Base-by-base conservation (phyloP, 495 filamentous ascomycete species). In the Aspergillus asperescens region DNA sequence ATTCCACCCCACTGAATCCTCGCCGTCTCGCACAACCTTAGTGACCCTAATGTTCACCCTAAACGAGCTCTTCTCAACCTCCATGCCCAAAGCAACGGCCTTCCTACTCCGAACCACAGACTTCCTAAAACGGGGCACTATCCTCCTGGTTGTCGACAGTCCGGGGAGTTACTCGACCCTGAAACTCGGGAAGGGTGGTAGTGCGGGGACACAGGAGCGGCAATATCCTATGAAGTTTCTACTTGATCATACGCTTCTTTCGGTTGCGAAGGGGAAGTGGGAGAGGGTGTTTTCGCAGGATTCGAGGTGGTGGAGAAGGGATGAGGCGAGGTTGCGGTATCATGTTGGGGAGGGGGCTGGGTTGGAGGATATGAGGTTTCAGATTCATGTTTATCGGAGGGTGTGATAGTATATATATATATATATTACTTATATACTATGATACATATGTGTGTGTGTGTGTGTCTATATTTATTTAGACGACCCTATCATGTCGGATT, bases 191-290 rank as follows among this genome's bases (percentile, higher is more conserved):
- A 78, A 74, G 54, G 62, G 13, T 12, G 62, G 51, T 5, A 37
- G 34, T 1, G 5, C 42, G 19, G 34, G 20, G 23, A 40, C 38
- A 19, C 75, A 77, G 40, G 77, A 82, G 54, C 88, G 86, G 54
- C 80, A 75, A 34, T 98, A 96, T 67, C 90, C 90, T 0, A 97
- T 97, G 90, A 83, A 85, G 57, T 96, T 90, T 82, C 74, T 98
- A 13, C 71, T 98, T 8, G 90, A 97, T 62, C 83, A 90, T 65
- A 86, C 88, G 2, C 60, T 98, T 12, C 69, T 93, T 3, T 71
- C 69, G 5, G 66, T 74, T 15, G 68, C 73, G 9, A 57, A 67
- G 56, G 72, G 68, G 16, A 72, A 64, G 27, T 96, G 92, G 92
- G 77, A 82, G 55, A 86, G 84, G 62, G 29, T 93, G 2, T 74